These are phyloP conservation scores for Hyaloscypha bicolor DNA, from an alignment of 495 filamentous ascomycete species.

Conservation along the genomic window DNA sequence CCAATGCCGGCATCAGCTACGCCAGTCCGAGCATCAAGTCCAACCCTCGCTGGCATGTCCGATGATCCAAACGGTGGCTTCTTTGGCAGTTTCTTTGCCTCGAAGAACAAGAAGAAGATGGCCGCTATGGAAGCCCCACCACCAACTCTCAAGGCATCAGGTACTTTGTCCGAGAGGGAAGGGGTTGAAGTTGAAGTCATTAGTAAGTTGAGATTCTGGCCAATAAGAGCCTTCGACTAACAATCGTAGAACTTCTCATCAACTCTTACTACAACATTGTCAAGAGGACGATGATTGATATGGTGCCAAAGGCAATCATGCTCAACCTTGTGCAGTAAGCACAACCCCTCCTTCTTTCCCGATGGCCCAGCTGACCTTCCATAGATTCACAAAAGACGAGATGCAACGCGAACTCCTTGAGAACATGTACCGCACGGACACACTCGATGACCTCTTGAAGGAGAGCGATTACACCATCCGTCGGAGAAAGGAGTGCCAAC, in stretches of 20 bases:
- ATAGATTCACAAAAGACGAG: conserved; percentile 90
- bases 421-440: conserved; percentile 90
- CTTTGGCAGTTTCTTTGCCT: conserved; percentile 96
- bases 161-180: conserved; percentile 89
- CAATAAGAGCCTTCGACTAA: conserved; percentile 29
- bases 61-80: conserved; percentile 71
- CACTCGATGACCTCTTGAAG: conserved; percentile 92
- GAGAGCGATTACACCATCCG: conserved; percentile 97
- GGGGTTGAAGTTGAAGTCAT: conserved; percentile 96
- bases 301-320: conserved; percentile 99
- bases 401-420: conserved; percentile 99
- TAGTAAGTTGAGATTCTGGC: conserved; percentile 64
- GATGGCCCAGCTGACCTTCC: conserved; percentile 5
- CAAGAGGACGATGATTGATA: conserved; percentile 97
- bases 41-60: conserved; percentile 55
- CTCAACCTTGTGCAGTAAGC: conserved; percentile 86
- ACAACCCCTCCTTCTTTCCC: background rate
- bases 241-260: conserved; percentile 79
- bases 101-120: conserved; percentile 99
- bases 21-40: conserved; percentile 70
- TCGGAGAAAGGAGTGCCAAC: conserved; percentile 95
- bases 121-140: conserved; percentile 97
- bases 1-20: conserved; percentile 66
- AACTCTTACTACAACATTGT: conserved; percentile 98
- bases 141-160: conserved; percentile 88